Evolutionary conservation across 2,329 filamentous ascomycete genomes (phyloP).

Genomic region (Fulvia fulva): DNA sequence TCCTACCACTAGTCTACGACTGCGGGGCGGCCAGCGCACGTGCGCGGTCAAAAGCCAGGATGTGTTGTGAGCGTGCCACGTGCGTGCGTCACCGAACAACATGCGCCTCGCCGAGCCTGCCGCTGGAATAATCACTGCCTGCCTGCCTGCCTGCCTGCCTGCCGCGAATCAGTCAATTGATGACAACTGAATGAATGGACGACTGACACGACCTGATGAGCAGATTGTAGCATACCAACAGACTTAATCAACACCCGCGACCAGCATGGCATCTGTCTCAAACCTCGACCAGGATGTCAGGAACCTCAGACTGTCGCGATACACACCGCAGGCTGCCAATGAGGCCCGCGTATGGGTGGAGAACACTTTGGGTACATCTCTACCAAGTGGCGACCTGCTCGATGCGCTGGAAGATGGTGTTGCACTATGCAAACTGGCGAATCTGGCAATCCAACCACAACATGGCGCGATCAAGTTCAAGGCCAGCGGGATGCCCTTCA

Average conservation of each 20-base stretch:
- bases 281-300: constrained; percentile 94
- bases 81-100: not conserved
- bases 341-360: constrained; percentile 87
- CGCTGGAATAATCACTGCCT: not conserved
- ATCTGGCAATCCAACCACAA: constrained; percentile 70
- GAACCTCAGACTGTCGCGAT: constrained; percentile 85
- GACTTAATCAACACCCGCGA: not conserved
- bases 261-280: constrained; percentile 81
- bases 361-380: constrained; percentile 66
- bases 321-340: constrained; percentile 83
- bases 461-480: constrained; percentile 84
- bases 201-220: not conserved
- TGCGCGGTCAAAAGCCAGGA: not conserved
- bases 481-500: constrained; percentile 89
- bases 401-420: constrained; percentile 87
- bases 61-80: not conserved
- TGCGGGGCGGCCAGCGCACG: not conserved
- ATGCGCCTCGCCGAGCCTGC: constrained; percentile 6
- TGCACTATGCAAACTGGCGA: constrained; percentile 88
- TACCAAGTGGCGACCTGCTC: constrained; percentile 72
- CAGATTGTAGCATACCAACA: not conserved
- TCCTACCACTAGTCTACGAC: too few relatives aligned
- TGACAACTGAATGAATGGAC: not conserved
- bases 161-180: too few relatives aligned
- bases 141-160: not conserved